Conservation (phyloP, 108 stramenopile genomes). For the Cylindrotheca fusiformis region DNA sequence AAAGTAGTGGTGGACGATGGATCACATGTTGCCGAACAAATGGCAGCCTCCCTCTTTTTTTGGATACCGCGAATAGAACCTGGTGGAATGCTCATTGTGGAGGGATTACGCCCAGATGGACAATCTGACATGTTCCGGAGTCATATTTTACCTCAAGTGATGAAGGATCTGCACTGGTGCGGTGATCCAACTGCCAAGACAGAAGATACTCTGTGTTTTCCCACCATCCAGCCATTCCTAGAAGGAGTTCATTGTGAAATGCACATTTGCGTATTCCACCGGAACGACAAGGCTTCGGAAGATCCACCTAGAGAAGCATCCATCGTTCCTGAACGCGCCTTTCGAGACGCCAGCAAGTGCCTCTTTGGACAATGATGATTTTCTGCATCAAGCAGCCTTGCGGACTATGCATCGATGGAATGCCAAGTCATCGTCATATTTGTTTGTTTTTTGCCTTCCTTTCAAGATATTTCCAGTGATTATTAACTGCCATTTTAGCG, state of each 20-base stretch:
- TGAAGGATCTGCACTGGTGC: constrained; percentile 65
- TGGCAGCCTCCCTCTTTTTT: constrained; percentile 51
- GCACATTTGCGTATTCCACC: constrained; percentile 4
- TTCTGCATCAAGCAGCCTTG: too few relatives aligned
- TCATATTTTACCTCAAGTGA: constrained; percentile 55
- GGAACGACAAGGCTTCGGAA: background rate
- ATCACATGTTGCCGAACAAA: constrained; percentile 42
- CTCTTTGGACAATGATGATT: background rate
- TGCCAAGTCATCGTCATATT: too few relatives aligned
- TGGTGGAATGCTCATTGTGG: constrained; percentile 51
- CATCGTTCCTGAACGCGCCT: background rate
- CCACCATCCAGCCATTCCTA: constrained; percentile 43
- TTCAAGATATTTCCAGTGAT: too few relatives aligned
- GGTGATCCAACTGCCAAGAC: constrained; percentile 9
- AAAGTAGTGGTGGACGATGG: constrained; percentile 65
- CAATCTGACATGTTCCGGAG: constrained; percentile 47
- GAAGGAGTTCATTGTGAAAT: constrained; percentile 59
- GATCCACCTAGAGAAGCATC: background rate
- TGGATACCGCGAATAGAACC: constrained; percentile 63
- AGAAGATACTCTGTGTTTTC: constrained; percentile 33
- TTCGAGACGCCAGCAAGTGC: background rate
- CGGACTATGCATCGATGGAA: too few relatives aligned
- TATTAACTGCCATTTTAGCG: too few relatives aligned
- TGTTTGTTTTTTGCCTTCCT: too few relatives aligned
- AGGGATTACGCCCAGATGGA: constrained; percentile 28